phyloP scores from a whole-genome alignment of 1,139 yeast species.

The Protomyces lactucae-debilis region DNA sequence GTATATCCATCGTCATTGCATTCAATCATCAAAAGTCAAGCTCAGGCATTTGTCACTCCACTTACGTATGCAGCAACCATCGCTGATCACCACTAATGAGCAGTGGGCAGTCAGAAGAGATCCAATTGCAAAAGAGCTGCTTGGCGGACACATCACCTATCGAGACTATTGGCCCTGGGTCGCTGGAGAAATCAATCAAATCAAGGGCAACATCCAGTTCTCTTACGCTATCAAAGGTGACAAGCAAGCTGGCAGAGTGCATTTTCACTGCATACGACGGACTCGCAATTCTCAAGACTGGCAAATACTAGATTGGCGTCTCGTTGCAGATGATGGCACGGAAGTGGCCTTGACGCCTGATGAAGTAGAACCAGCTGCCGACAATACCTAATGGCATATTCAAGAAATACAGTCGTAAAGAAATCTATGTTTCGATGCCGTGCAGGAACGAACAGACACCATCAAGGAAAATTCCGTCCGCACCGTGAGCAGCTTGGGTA shows the following conservation, averaged over 20 bases:
- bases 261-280: constrained; percentile 14
- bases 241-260: constrained; percentile 31
- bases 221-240: constrained; percentile 64
- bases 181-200: constrained; percentile 74
- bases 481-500: constrained; percentile 18
- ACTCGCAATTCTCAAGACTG: constrained; percentile 17
- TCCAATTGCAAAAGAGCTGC: constrained; percentile 53
- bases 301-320: constrained; percentile 15
- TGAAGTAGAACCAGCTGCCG: not conserved
- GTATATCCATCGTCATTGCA: constrained; percentile 1
- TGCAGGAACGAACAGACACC: constrained; percentile 15
- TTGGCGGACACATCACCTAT: constrained; percentile 75
- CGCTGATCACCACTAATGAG: no score
- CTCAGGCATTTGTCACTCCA: constrained; percentile 19
- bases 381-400: not conserved
- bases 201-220: constrained; percentile 73
- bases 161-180: constrained; percentile 77
- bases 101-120: constrained; percentile 74
- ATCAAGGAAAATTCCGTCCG: constrained; percentile 15
- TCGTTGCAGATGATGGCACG: constrained; percentile 4
- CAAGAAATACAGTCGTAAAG: not conserved
- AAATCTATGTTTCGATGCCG: constrained; percentile 14
- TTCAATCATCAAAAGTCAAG: constrained; percentile 24
- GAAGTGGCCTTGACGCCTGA: constrained; percentile 3
- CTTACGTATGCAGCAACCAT: not conserved